Conservation (phyloP, 1,284 basidiomycete species). For the Inonotus hispidus region DNA sequence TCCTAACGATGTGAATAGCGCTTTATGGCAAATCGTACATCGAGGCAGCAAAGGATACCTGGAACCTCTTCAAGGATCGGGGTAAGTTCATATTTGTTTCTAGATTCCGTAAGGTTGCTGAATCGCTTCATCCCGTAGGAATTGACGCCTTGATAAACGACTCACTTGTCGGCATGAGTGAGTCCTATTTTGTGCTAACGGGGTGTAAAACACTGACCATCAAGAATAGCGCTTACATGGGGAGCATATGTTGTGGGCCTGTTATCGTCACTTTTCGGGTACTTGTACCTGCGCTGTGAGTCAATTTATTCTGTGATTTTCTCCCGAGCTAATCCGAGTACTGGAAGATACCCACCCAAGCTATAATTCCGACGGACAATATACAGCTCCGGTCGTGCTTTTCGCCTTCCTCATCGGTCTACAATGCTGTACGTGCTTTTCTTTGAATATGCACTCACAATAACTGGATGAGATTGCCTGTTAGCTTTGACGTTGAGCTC, state of each 20-base stretch:
- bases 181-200: constrained; percentile 22
- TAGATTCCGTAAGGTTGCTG: not conserved
- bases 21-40: constrained; percentile 87
- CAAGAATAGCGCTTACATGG: constrained; percentile 54
- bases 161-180: constrained; percentile 76
- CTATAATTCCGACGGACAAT: constrained; percentile 70
- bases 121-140: constrained; percentile 30
- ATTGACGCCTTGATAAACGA: constrained; percentile 86
- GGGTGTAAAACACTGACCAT: not conserved
- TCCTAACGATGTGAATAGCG: constrained; percentile 34
- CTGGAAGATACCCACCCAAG: constrained; percentile 58
- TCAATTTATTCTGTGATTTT: not conserved
- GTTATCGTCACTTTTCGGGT: constrained; percentile 73
- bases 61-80: constrained; percentile 80
- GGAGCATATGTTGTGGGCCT: constrained; percentile 78
- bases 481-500: constrained; percentile 62
- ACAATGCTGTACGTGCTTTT: constrained; percentile 39
- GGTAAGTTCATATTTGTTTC: constrained; percentile 34
- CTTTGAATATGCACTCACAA: not conserved
- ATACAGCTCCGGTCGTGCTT: constrained; percentile 72
- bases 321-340: constrained; percentile 3
- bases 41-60: constrained; percentile 85
- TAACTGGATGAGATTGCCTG: not conserved
- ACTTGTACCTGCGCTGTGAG: constrained; percentile 42
- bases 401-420: constrained; percentile 78